phyloP scores from a whole-genome alignment of 1,284 basidiomycete genomes.

The Ganoderma lingzhi region DNA sequence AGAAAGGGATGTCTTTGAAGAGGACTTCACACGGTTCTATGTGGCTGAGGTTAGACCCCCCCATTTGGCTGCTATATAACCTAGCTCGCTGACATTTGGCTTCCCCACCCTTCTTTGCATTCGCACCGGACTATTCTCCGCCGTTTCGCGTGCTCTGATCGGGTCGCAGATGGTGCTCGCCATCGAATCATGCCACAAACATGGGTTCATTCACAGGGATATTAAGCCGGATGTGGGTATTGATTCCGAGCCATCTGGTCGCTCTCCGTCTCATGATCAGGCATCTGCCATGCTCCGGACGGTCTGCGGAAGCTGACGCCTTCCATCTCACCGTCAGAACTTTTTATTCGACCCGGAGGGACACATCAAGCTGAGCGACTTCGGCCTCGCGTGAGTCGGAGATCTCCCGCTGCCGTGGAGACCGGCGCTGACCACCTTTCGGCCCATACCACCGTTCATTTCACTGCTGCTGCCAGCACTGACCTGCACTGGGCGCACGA shows the following conservation, averaged over 20 bases:
- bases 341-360: slow-evolving; percentile 94
- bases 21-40: slow-evolving; percentile 95
- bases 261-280: slow-evolving; percentile 25
- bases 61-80: slow-evolving; percentile 11
- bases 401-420: slow-evolving; percentile 17
- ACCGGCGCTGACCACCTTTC: slow-evolving; percentile 19
- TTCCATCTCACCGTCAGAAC: slow-evolving; percentile 66
- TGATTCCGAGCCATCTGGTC: slow-evolving; percentile 30
- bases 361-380: slow-evolving; percentile 95
- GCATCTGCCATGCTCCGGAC: slow-evolving; percentile 21
- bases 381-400: slow-evolving; percentile 87
- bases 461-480: slow-evolving; percentile 55
- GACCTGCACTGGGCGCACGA: slow-evolving; percentile 94
- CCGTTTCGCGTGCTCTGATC: slow-evolving; percentile 11
- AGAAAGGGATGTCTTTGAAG: slow-evolving; percentile 92
- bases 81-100: slow-evolving; percentile 29
- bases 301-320: slow-evolving; percentile 36
- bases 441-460: slow-evolving; percentile 18
- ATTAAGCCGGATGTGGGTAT: slow-evolving; percentile 90
- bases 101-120: slow-evolving; percentile 12
- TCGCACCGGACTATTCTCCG: slow-evolving; percentile 20
- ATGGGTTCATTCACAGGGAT: slow-evolving; percentile 97
- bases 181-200: slow-evolving; percentile 92
- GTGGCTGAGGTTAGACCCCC: slow-evolving; percentile 79
- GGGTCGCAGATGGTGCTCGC: slow-evolving; percentile 88